These are phyloP conservation scores for Naganishia onofrii DNA, from an alignment of 768 basidiomycete species.

Conservation along the genomic window DNA sequence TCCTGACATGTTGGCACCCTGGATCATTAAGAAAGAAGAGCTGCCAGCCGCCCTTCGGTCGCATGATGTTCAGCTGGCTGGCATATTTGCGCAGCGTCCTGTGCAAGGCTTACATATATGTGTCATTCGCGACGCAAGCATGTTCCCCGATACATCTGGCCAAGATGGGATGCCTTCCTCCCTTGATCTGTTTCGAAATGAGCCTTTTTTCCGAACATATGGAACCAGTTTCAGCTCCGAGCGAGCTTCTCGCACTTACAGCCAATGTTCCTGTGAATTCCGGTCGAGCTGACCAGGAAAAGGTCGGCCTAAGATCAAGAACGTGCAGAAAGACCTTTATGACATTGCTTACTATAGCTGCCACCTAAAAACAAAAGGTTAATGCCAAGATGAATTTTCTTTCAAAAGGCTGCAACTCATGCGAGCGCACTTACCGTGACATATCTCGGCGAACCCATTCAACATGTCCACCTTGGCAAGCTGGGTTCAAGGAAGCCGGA, in stretches of 20 bases:
- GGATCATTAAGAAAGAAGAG: slow-evolving; percentile 76
- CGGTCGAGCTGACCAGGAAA: slow-evolving; percentile 65
- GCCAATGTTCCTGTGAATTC: slow-evolving; percentile 55
- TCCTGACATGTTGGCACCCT: slow-evolving; percentile 81
- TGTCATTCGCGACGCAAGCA: slow-evolving; percentile 79
- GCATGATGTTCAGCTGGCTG: not conserved
- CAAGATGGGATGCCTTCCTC: slow-evolving; percentile 81
- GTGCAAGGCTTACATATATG: slow-evolving; percentile 64
- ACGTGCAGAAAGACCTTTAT: not conserved
- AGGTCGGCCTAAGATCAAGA: too few relatives aligned
- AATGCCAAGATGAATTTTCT: too few relatives aligned
- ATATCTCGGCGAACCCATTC: slow-evolving; percentile 78
- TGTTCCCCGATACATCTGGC: slow-evolving; percentile 69
- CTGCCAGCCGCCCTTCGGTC: slow-evolving; percentile 10
- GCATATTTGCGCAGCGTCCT: not conserved
- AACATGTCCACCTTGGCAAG: slow-evolving; percentile 86
- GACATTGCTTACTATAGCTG: slow-evolving; percentile 6
- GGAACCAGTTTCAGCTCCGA: not conserved
- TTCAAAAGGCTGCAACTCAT: slow-evolving; percentile 14
- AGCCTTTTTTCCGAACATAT: not conserved
- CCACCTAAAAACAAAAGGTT: not conserved
- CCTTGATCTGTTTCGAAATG: slow-evolving; percentile 61
- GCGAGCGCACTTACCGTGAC: slow-evolving; percentile 23
- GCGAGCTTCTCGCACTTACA: slow-evolving; percentile 32
- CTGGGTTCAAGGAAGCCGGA: slow-evolving; percentile 52